Percentiles rank a stretch among this genome's conserved stretches.
Conservation (phyloP, 192 early-diverging fungal species). For the Polychytrium aggregatum region DNA sequence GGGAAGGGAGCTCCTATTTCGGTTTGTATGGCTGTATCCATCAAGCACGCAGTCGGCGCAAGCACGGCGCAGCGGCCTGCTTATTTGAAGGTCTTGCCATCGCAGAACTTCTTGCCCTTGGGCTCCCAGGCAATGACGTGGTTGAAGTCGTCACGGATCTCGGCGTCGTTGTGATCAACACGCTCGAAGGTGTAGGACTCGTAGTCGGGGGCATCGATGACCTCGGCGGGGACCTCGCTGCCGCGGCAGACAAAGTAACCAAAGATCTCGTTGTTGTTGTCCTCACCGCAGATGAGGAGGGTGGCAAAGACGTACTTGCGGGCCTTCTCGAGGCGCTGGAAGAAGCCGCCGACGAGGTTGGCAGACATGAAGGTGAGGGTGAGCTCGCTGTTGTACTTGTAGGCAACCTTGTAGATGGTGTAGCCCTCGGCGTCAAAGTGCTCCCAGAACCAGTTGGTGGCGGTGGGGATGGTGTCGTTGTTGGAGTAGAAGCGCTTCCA, state of each 20-base stretch:
- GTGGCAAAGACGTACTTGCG: constrained; percentile 92
- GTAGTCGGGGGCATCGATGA: constrained; percentile 76
- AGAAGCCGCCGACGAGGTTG: constrained; percentile 91
- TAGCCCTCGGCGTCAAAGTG: constrained; percentile 76
- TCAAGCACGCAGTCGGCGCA: too few species aligned
- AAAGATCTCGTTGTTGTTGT: constrained; percentile 79
- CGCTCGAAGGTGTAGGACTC: constrained; percentile 76
- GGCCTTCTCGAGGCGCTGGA: constrained; percentile 79
- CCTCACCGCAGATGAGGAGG: constrained; percentile 69
- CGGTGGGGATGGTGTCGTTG: constrained; percentile 76
- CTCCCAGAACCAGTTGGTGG: constrained; percentile 92
- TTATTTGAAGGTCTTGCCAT: constrained; percentile 45
- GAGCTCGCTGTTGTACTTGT: constrained; percentile 94
- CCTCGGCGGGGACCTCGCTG: constrained; percentile 63
- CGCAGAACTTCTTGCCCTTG: constrained; percentile 56
- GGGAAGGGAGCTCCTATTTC: too few species aligned
- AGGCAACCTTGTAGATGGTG: constrained; percentile 85
- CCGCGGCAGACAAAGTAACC: constrained; percentile 95
- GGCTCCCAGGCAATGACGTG: constrained; percentile 85
- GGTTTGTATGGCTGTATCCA: too few species aligned
- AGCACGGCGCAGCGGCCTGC: too few species aligned
- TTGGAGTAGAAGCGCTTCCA: constrained; percentile 99
- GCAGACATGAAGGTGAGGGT: constrained; percentile 77
- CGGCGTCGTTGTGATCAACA: constrained; percentile 52
- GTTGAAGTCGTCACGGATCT: constrained; percentile 48